Conservation (phyloP, 2,329 filamentous ascomycete species). For the Mycocentrospora acerina region DNA sequence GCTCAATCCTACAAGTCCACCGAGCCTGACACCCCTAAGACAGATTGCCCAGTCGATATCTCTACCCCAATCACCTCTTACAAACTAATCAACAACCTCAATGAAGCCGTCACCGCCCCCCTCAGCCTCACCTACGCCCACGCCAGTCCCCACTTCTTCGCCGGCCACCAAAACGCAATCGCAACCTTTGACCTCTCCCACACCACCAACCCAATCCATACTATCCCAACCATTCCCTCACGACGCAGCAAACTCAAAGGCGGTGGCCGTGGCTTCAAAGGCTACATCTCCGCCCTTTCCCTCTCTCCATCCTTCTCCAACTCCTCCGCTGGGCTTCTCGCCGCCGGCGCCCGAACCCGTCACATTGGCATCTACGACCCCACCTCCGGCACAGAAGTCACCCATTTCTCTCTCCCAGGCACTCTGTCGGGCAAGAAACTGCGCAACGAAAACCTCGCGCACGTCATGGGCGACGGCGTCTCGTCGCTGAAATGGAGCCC, state of each 20-base stretch:
- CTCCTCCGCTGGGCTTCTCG: conserved; percentile 50
- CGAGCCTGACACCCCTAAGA: neutral
- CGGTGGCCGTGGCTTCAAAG: conserved; percentile 55
- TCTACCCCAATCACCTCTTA: conserved; percentile 51
- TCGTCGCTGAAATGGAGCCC: conserved; percentile 60
- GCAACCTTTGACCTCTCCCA: conserved; percentile 58
- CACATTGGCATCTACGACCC: conserved; percentile 58
- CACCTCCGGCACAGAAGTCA: conserved; percentile 52
- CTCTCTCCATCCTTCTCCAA: conserved; percentile 28
- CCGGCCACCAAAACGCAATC: conserved; percentile 57
- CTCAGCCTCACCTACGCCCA: conserved; percentile 57
- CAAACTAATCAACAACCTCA: conserved; percentile 55
- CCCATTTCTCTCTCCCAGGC: conserved; percentile 51
- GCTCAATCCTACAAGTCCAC: conserved; percentile 12
- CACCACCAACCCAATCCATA: conserved; percentile 48
- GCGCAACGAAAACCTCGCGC: conserved; percentile 3
- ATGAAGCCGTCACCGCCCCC: conserved; percentile 58
- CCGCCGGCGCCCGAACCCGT: conserved; percentile 60
- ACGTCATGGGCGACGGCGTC: conserved; percentile 52
- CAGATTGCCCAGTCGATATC: conserved; percentile 21
- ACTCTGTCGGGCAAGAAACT: conserved; percentile 10
- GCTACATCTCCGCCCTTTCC: conserved; percentile 56
- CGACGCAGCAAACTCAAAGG: conserved; percentile 47
- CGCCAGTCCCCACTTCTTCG: conserved; percentile 56
- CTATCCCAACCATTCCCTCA: conserved; percentile 48